A percentile compares a stretch with the other conserved stretches of the same genome.
Evolutionary conservation across 2,329 filamentous ascomycete species (phyloP).

Genomic region (Xylariaceae sp.): DNA sequence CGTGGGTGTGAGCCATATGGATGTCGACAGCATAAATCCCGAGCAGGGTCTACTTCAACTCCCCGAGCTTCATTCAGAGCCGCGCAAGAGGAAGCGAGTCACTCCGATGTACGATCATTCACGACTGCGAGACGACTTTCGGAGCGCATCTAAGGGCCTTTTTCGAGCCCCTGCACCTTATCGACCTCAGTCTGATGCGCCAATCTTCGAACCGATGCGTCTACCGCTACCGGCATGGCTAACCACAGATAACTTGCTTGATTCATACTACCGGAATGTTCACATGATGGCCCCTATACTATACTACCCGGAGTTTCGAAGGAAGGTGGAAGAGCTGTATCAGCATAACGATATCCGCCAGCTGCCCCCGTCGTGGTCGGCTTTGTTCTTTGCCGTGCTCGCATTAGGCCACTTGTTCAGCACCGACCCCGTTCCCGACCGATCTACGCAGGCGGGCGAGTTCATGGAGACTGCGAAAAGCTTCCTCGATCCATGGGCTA

Average conservation of each 20-base stretch:
- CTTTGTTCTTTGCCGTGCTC: slow-evolving; percentile 78
- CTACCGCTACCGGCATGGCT: slow-evolving; percentile 67
- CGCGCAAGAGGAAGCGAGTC: slow-evolving; percentile 60
- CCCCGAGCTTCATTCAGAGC: slow-evolving; percentile 64
- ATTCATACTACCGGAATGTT: slow-evolving; percentile 71
- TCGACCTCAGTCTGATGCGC: slow-evolving; percentile 48
- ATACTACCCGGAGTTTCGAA: slow-evolving; percentile 81
- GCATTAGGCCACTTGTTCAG: slow-evolving; percentile 79
- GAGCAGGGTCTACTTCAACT: slow-evolving; percentile 53
- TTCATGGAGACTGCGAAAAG: slow-evolving; percentile 70
- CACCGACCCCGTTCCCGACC: slow-evolving; percentile 51
- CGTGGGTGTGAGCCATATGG: slow-evolving; percentile 45
- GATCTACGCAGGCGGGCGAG: slow-evolving; percentile 53
- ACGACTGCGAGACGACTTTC: slow-evolving; percentile 69
- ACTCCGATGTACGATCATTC: slow-evolving; percentile 66
- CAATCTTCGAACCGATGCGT: slow-evolving; percentile 49
- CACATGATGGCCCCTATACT: slow-evolving; percentile 82
- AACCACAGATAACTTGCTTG: slow-evolving; percentile 68
- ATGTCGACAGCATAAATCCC: slow-evolving; percentile 45
- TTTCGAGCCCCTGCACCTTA: slow-evolving; percentile 74
- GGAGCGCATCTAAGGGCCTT: slow-evolving; percentile 71
- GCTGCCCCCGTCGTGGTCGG: slow-evolving; percentile 67
- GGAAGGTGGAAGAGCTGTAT: slow-evolving; percentile 76
- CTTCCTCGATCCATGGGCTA: slow-evolving; percentile 77
- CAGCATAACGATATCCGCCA: slow-evolving; percentile 58